Conservation (phyloP, 2,329 filamentous ascomycete species). For the Neonectria coccinea region DNA sequence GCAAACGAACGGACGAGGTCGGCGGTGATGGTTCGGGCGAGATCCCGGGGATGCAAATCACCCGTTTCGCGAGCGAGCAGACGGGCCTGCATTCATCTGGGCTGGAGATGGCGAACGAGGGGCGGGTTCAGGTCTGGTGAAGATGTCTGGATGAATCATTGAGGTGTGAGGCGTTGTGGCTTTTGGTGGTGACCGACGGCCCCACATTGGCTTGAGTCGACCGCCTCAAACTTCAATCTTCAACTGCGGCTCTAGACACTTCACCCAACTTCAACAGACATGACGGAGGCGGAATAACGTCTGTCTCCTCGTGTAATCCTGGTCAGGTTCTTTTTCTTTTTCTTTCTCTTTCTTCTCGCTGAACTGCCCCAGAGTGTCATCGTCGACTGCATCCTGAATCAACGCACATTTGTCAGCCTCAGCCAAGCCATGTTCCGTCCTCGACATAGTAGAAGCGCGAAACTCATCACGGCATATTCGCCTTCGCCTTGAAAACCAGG, state of each 20-base stretch:
- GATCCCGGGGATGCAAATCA: conserved; percentile 70
- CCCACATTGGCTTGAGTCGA: conserved; percentile 35
- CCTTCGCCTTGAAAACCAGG: conserved; percentile 24
- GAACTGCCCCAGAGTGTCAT: neutral
- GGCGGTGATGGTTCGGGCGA: conserved; percentile 74
- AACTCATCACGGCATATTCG: conserved; percentile 20
- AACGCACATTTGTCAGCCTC: neutral
- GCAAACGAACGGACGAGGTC: conserved; percentile 77
- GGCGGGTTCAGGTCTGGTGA: neutral
- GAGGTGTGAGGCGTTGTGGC: conserved; percentile 6
- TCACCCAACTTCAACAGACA: conserved; percentile 3
- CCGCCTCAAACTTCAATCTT: conserved; percentile 32
- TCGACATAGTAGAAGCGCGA: conserved; percentile 11
- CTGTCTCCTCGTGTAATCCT: neutral
- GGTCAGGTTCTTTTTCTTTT: neutral
- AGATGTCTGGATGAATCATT: conserved; percentile 2
- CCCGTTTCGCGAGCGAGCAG: conserved; percentile 82
- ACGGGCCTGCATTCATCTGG: conserved; percentile 75
- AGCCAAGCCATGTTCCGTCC: conserved; percentile 31
- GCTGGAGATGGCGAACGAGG: neutral
- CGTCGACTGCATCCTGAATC: neutral
- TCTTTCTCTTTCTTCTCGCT: neutral
- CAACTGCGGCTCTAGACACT: conserved; percentile 2
- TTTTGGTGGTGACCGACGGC: conserved; percentile 12
- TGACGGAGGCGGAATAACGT: neutral